Evolutionary conservation across 176 grass and related monocot genomes (phyloP).

Genomic region (Oryza rufipogon): DNA sequence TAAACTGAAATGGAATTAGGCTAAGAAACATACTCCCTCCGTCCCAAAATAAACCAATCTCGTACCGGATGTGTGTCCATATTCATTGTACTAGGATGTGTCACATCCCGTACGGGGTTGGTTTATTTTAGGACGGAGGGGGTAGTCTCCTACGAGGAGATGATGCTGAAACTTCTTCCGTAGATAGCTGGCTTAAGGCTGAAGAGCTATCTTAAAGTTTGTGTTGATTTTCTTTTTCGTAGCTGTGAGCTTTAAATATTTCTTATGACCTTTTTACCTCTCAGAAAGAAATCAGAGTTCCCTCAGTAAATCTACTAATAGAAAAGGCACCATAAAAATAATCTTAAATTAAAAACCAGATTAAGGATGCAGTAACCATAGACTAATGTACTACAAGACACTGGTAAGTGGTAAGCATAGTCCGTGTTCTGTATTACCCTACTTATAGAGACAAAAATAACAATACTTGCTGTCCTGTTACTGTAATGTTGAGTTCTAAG

Average conservation of each 20-base stretch:
- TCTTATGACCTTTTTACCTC: constrained; percentile 7
- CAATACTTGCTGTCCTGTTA: background rate
- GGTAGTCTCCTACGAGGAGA: background rate
- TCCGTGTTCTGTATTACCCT: background rate
- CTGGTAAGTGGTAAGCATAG: constrained; percentile 20
- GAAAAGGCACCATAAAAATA: background rate
- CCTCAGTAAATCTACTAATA: constrained; percentile 4
- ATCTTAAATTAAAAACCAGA: constrained; percentile 9
- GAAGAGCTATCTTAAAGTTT: background rate
- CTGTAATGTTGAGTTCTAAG: background rate
- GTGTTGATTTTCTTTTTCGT: background rate
- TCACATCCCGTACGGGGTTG: too few species aligned
- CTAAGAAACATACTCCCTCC: background rate
- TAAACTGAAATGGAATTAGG: background rate
- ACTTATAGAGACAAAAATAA: constrained; percentile 3
- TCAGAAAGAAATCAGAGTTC: constrained; percentile 5
- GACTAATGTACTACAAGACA: background rate
- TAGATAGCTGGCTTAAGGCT: background rate
- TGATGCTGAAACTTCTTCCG: background rate
- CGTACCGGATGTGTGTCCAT: too few species aligned
- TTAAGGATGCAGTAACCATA: background rate
- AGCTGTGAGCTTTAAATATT: background rate
- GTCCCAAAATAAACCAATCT: too few species aligned
- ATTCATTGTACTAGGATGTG: too few species aligned
- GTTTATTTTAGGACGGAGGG: too few species aligned